These are phyloP conservation scores for Ilex aquifolium DNA, from an alignment of 257 asterid genomes.

Conservation along the genomic window DNA sequence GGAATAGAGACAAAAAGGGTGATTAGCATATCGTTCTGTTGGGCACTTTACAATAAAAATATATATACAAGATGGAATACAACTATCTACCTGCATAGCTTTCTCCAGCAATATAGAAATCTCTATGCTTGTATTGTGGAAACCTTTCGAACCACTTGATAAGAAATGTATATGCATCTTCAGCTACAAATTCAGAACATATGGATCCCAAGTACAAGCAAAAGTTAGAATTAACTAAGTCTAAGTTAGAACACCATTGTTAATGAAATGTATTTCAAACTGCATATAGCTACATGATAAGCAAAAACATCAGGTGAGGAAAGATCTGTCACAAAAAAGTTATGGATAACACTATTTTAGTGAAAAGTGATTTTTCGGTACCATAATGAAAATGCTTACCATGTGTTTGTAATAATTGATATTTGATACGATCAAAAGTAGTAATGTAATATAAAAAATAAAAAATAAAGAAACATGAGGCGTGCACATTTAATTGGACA, in stretches of 20 bases:
- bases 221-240: not conserved
- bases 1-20: not conserved
- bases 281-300: not conserved
- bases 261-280: not conserved
- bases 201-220: not conserved
- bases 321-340: not conserved
- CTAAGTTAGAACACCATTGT: not conserved
- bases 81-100: constrained; percentile 55
- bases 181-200: constrained; percentile 25
- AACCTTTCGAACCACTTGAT: constrained; percentile 51
- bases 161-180: constrained; percentile 48
- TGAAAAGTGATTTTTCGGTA: no score
- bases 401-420: no score
- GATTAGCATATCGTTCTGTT: no score
- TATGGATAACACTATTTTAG: not conserved
- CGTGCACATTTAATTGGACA: no score
- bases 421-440: no score
- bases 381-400: no score
- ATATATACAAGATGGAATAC: not conserved
- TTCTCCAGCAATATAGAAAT: constrained; percentile 61
- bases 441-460: no score
- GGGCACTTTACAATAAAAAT: not conserved
- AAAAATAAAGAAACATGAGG: no score
- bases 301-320: not conserved
- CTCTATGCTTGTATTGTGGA: constrained; percentile 44